These are phyloP conservation scores for Favolaschia claudopus DNA, from an alignment of 768 basidiomycete genomes.

Conservation along the genomic window DNA sequence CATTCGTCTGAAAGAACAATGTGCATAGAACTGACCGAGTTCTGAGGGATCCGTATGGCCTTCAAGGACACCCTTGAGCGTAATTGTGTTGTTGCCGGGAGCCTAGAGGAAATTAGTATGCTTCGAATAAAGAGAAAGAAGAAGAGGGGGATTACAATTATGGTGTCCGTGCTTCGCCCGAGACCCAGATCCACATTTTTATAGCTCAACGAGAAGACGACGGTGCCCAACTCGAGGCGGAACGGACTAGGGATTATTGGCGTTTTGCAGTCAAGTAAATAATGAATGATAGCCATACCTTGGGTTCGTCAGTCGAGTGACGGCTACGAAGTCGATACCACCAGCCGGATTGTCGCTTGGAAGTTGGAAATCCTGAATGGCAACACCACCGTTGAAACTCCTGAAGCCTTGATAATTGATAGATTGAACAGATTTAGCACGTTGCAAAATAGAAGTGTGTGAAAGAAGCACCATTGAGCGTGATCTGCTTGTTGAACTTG, in stretches of 20 bases:
- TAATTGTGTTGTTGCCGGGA: conserved; percentile 64
- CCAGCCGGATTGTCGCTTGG: conserved; percentile 72
- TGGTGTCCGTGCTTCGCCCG: conserved; percentile 59
- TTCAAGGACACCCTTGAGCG: conserved; percentile 62
- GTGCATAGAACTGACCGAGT: conserved; percentile 3
- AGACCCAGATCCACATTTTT: conserved; percentile 61
- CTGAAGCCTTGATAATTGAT: conserved; percentile 67
- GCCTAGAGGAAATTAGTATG: conserved; percentile 40
- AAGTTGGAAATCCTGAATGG: conserved; percentile 64
- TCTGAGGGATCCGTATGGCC: conserved; percentile 52
- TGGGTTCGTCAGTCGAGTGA: conserved; percentile 62
- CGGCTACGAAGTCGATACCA: conserved; percentile 70
- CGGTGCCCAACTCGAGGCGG: conserved; percentile 71
- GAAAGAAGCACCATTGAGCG: conserved; percentile 56
- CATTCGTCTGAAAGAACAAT: no score
- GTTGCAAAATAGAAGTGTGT: background rate
- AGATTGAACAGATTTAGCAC: conserved; percentile 5
- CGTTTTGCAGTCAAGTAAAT: background rate
- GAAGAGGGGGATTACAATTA: conserved; percentile 49
- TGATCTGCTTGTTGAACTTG: conserved; percentile 66
- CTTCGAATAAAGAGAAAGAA: conserved; percentile 1
- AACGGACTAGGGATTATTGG: conserved; percentile 59
- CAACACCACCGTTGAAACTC: conserved; percentile 64
- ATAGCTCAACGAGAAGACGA: conserved; percentile 68
- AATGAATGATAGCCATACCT: no score